These are phyloP conservation scores for Suhomyces faveliae DNA, from an alignment of 805 yeast genomes.

Conservation along the genomic window DNA sequence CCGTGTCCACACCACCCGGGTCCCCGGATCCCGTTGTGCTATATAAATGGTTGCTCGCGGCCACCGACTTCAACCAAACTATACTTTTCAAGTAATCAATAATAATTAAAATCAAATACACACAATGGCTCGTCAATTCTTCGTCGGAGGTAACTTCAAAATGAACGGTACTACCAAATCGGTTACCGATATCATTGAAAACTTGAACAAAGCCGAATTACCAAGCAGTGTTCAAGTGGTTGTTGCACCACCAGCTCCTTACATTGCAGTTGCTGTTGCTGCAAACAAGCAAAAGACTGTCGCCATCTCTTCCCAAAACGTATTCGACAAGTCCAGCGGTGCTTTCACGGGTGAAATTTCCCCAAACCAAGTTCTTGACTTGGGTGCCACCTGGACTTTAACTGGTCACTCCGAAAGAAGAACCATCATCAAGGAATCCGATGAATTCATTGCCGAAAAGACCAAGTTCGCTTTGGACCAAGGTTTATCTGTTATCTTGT, in stretches of 20 bases:
- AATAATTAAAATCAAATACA: slow-evolving; percentile 3
- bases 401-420: slow-evolving; percentile 99
- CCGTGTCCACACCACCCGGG: slow-evolving; percentile 1
- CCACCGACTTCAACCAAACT: background rate
- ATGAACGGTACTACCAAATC: slow-evolving; percentile 93
- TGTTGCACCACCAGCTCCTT: slow-evolving; percentile 94
- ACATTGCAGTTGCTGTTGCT: slow-evolving; percentile 73
- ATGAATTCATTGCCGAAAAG: slow-evolving; percentile 90
- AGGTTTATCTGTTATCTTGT: slow-evolving; percentile 88
- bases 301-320: slow-evolving; percentile 86
- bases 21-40: slow-evolving; percentile 1
- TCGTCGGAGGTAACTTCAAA: slow-evolving; percentile 99
- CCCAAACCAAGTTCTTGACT: slow-evolving; percentile 83
- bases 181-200: slow-evolving; percentile 77
- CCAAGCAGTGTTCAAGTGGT: slow-evolving; percentile 87
- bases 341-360: slow-evolving; percentile 98
- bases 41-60: slow-evolving; percentile 3
- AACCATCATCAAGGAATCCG: slow-evolving; percentile 85
- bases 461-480: slow-evolving; percentile 88
- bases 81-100: slow-evolving; percentile 3
- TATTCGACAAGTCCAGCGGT: slow-evolving; percentile 84
- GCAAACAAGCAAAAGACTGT: slow-evolving; percentile 70
- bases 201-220: slow-evolving; percentile 75
- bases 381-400: slow-evolving; percentile 91
- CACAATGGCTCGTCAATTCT: slow-evolving; percentile 80